A percentile compares a stretch with the other conserved stretches of the same genome.
Conservation (phyloP, 2,329 filamentous ascomycete species). For the Paecilomyces sp. region DNA sequence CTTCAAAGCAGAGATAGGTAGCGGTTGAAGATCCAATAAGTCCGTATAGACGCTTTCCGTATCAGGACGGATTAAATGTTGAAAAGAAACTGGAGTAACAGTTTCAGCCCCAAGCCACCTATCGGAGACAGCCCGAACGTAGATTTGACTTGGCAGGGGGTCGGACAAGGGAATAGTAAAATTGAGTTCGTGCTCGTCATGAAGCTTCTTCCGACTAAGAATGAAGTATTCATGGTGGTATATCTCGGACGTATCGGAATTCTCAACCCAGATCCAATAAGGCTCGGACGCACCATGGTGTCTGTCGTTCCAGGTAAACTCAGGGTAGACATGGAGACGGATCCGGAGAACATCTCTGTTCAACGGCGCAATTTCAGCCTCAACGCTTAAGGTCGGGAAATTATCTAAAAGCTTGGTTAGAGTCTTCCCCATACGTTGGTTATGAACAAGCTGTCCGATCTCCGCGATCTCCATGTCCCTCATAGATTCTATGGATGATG, state of each 20-base stretch:
- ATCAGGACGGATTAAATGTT: conserved; percentile 93
- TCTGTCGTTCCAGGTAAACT: conserved; percentile 91
- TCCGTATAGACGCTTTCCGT: conserved; percentile 98
- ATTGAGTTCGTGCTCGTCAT: conserved; percentile 95
- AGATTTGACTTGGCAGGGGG: conserved; percentile 90
- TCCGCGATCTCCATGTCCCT: conserved; percentile 90
- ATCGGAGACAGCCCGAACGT: conserved; percentile 89
- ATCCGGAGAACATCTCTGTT: conserved; percentile 95
- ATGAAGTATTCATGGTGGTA: conserved; percentile 98
- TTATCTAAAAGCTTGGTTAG: conserved; percentile 77
- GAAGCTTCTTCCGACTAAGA: conserved; percentile 76
- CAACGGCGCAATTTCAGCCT: conserved; percentile 89
- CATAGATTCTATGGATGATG: conserved; percentile 70
- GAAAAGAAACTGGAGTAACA: conserved; percentile 90
- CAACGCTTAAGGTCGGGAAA: conserved; percentile 85
- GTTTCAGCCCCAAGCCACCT: conserved; percentile 96
- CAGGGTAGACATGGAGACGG: conserved; percentile 74
- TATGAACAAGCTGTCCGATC: conserved; percentile 86
- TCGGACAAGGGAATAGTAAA: conserved; percentile 95
- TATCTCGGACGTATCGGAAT: conserved; percentile 94
- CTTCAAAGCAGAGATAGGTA: conserved; percentile 79
- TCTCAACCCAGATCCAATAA: conserved; percentile 98
- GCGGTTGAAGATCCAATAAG: conserved; percentile 79
- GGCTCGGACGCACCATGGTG: conserved; percentile 92
- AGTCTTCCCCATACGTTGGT: conserved; percentile 75